Evolutionary conservation across 116 monocot species (phyloP).

Genomic region (Trichopus zeylanicus): DNA sequence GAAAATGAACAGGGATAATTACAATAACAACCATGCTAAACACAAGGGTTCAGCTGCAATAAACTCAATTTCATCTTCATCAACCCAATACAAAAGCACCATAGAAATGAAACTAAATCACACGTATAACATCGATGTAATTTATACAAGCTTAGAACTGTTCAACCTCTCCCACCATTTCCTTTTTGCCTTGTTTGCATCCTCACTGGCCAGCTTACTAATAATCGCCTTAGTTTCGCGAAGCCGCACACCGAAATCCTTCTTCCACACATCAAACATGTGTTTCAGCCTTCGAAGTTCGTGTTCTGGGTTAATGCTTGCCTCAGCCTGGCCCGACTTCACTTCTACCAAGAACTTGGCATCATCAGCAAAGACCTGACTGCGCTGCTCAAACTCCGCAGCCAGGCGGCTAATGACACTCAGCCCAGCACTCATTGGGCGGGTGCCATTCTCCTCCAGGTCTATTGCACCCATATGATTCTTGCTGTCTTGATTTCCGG

Average conservation of each 20-base stretch:
- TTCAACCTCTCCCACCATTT: conserved; percentile 89
- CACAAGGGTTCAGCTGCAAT: neutral
- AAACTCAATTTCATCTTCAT: neutral
- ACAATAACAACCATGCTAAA: neutral
- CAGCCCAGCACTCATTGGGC: conserved; percentile 29
- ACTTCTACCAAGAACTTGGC: conserved; percentile 63
- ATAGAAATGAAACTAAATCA: neutral
- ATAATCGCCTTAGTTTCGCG: conserved; percentile 53
- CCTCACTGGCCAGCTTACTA: conserved; percentile 41
- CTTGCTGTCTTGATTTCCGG: conserved; percentile 11
- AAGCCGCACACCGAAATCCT: conserved; percentile 44
- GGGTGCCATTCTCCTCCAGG: conserved; percentile 2
- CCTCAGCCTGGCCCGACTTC: conserved; percentile 54
- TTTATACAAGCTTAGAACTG: conserved; percentile 38
- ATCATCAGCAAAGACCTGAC: conserved; percentile 47
- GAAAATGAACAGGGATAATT: neutral
- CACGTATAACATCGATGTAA: neutral
- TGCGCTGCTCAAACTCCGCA: conserved; percentile 57
- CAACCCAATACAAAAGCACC: neutral
- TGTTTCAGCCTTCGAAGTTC: conserved; percentile 56
- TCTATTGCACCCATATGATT: conserved; percentile 5
- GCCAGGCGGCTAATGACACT: conserved; percentile 36
- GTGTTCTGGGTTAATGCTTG: conserved; percentile 43
- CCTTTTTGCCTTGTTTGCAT: conserved; percentile 30
- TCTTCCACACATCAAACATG: conserved; percentile 63